These are phyloP conservation scores for Cardamine resedifolia DNA, from an alignment of 345 rosid genomes.

Conservation along the genomic window DNA sequence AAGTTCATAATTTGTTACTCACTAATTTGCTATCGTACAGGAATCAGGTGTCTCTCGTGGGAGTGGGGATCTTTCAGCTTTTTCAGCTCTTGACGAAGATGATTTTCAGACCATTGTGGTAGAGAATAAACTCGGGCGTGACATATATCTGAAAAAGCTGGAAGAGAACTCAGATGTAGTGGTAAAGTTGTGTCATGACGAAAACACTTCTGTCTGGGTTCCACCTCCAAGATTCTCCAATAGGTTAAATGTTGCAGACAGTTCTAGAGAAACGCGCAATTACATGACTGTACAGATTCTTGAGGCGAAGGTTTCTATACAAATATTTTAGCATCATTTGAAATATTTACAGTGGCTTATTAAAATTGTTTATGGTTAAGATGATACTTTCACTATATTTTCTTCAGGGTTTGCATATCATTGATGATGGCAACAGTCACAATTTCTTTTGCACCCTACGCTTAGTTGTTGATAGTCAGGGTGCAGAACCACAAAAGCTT, in stretches of 20 bases:
- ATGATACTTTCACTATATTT: slow-evolving; percentile 16
- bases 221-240: slow-evolving; percentile 96
- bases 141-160: slow-evolving; percentile 71
- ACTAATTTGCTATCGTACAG: slow-evolving; percentile 45
- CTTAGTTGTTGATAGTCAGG: slow-evolving; percentile 72
- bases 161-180: slow-evolving; percentile 61
- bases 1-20: slow-evolving; percentile 11
- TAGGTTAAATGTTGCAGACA: slow-evolving; percentile 76
- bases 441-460: slow-evolving; percentile 92
- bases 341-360: background rate
- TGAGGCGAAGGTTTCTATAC: slow-evolving; percentile 76
- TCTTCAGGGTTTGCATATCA: slow-evolving; percentile 75
- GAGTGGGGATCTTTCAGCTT: slow-evolving; percentile 58
- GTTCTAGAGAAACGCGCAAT: slow-evolving; percentile 68
- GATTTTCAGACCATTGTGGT: slow-evolving; percentile 80
- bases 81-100: slow-evolving; percentile 95
- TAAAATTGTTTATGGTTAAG: slow-evolving; percentile 10
- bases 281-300: slow-evolving; percentile 75
- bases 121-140: slow-evolving; percentile 90
- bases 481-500: slow-evolving; percentile 83
- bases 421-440: slow-evolving; percentile 91
- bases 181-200: slow-evolving; percentile 59
- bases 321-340: slow-evolving; percentile 1
- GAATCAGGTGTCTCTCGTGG: slow-evolving; percentile 47
- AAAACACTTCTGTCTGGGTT: slow-evolving; percentile 68